These are phyloP conservation scores for Phytophthora pluvialis DNA, from an alignment of 352 stramenopile species.

Conservation along the genomic window DNA sequence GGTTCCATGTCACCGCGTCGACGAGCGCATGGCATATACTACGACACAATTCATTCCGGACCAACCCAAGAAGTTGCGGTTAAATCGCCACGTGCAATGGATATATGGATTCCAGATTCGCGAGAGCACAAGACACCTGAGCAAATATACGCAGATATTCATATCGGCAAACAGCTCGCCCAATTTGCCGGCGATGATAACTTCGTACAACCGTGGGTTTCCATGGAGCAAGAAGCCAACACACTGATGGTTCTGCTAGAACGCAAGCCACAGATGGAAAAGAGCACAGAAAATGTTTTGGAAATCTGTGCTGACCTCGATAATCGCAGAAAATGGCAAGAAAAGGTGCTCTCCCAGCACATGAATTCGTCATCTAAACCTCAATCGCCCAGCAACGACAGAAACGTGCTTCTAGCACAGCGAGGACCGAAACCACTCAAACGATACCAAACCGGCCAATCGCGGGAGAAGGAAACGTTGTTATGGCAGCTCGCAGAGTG, in stretches of 20 bases:
- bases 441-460: background rate
- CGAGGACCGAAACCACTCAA: background rate
- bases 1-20: background rate
- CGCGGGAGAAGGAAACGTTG: constrained; percentile 13
- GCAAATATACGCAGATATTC: constrained; percentile 46
- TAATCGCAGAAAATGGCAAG: constrained; percentile 10
- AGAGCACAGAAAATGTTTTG: background rate
- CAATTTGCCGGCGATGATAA: constrained; percentile 18
- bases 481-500: constrained; percentile 18
- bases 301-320: constrained; percentile 20
- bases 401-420: background rate
- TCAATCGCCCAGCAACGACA: background rate
- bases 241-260: constrained; percentile 1
- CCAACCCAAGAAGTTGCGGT: background rate
- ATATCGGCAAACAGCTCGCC: constrained; percentile 31
- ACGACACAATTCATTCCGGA: background rate
- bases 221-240: constrained; percentile 16
- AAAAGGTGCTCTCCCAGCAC: constrained; percentile 12
- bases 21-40: background rate
- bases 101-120: constrained; percentile 40
- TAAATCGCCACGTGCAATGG: constrained; percentile 10
- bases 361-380: constrained; percentile 2
- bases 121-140: constrained; percentile 38
- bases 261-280: background rate
- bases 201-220: constrained; percentile 11